Evolutionary conservation across 371 early-diverging fungal species (phyloP), one percentile per base, ranked within the genome.

Genomic region (Catenaria anguillulae): DNA sequence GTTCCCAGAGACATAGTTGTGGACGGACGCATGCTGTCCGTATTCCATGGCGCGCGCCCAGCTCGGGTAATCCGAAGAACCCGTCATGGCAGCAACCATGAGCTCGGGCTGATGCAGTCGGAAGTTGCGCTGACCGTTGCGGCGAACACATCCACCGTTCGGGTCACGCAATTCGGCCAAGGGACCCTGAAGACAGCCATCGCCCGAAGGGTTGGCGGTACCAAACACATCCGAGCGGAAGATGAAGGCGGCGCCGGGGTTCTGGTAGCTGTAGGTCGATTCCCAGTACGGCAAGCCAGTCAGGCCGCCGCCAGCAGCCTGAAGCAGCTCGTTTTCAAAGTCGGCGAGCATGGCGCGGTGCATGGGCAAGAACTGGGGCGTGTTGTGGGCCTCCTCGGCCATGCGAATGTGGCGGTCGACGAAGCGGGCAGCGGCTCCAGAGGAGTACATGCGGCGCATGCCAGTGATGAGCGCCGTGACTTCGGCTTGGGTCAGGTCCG

Each of bases 401-500:
- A 29, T 24, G 15, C 31, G 26, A 23, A 50, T 23, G 29, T 50
- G 52, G 29, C 24, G 24, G 52, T 50, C 52, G 29, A 50, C 52
- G 21, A n/a, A 58, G 3, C 17, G 10, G 17, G 31, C 24, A 21
- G 15, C 21, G 17, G 12, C 61, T 23, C 60, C 60, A 17, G n/a
- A 60, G 29, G 12, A 33, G 56, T 61, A 61, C 29, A 61, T n/a
- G 23, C 10, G 17, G n/a, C 58, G 12, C 23, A 61, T n/a, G 31
- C 55, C 61, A 19, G 24, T 19, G n/a, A n/a, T 17, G 43, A 61
- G n/a, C 4, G 60, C 12, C 35, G 24, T 29, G 26, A 61, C 26
- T 33, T 61, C 61, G 33, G 29, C 26, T 15, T 62, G 61, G 24
- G 61, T 60, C 33, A 52, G 56, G 42, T 61, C 61, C 15, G 8